Evolutionary conservation across 108 stramenopile genomes (phyloP).

Genomic region (Cyclotella kingstonii): DNA sequence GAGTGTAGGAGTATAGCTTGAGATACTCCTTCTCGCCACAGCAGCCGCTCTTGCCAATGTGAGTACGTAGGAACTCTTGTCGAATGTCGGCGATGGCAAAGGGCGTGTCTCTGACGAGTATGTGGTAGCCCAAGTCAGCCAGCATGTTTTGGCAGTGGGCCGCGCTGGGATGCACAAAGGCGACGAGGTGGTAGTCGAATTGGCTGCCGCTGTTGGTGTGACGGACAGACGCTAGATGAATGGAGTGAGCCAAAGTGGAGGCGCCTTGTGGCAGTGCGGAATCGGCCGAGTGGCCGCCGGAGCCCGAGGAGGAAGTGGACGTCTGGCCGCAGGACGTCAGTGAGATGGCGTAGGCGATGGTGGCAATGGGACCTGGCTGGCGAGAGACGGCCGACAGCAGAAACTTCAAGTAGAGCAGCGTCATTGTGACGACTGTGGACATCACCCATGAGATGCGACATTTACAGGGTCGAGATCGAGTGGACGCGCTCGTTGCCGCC

Average conservation of each 20-base stretch:
- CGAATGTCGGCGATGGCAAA: constrained; percentile 79
- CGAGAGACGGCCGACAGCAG: too few species aligned
- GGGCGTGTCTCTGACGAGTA: constrained; percentile 62
- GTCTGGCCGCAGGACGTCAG: constrained; percentile 70
- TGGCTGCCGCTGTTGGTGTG: constrained; percentile 27
- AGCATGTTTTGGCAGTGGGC: constrained; percentile 50
- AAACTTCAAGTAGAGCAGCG: too few species aligned
- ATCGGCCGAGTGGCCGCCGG: constrained; percentile 36
- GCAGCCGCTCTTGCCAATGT: constrained; percentile 85
- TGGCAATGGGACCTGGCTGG: constrained; percentile 17
- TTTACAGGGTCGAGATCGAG: too few species aligned
- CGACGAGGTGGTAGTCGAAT: constrained; percentile 72
- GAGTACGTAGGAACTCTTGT: constrained; percentile 65
- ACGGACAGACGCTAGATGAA: constrained; percentile 60
- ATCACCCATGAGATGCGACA: too few species aligned
- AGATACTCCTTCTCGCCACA: constrained; percentile 94
- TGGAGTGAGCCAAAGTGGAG: constrained; percentile 71
- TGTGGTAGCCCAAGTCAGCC: constrained; percentile 54
- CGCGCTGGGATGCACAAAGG: constrained; percentile 77
- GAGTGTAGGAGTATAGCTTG: constrained; percentile 83
- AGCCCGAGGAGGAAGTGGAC: constrained; percentile 5
- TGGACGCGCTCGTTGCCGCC: too few species aligned
- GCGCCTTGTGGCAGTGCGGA: constrained; percentile 68
- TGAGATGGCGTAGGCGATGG: constrained; percentile 81
- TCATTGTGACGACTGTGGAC: too few species aligned